Evolutionary conservation across 805 yeast species (phyloP).

Genomic region (Nakazawaea ishiwadae): DNA sequence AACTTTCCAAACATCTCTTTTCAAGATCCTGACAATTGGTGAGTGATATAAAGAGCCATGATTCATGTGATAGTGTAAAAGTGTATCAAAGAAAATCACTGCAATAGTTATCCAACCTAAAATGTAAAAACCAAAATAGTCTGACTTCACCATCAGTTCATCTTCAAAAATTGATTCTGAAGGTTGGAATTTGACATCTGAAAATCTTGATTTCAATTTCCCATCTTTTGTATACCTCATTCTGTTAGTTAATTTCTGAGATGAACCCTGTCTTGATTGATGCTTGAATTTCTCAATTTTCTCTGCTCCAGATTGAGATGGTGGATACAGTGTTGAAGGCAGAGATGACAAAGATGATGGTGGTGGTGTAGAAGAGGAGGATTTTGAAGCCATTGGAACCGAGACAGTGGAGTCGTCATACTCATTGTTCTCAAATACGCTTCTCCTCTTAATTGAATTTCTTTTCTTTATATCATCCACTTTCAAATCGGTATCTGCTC

Average conservation of each 20-base stretch:
- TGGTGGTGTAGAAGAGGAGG: too few relatives aligned
- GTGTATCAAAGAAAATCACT: slow-evolving; percentile 45
- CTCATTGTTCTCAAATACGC: slow-evolving; percentile 6
- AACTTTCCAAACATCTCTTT: slow-evolving; percentile 57
- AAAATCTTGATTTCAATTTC: slow-evolving; percentile 44
- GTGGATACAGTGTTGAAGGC: too few relatives aligned
- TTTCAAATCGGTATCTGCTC: slow-evolving; percentile 3
- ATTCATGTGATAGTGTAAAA: slow-evolving; percentile 46
- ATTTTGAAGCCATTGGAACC: not conserved
- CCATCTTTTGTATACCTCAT: slow-evolving; percentile 25
- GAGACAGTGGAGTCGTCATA: slow-evolving; percentile 5
- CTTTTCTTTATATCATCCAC: slow-evolving; percentile 5
- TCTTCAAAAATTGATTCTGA: slow-evolving; percentile 52
- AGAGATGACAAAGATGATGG: too few relatives aligned
- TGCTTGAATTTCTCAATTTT: not conserved
- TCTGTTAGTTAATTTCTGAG: not conserved
- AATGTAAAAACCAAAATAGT: slow-evolving; percentile 77
- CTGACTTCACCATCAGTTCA: slow-evolving; percentile 35
- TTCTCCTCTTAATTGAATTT: slow-evolving; percentile 3
- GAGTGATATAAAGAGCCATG: slow-evolving; percentile 43
- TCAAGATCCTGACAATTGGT: slow-evolving; percentile 53
- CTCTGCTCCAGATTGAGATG: too few relatives aligned
- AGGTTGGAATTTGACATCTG: slow-evolving; percentile 44
- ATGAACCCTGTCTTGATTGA: not conserved
- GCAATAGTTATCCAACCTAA: slow-evolving; percentile 71